Percentiles rank a stretch among this genome's conserved stretches.
Evolutionary conservation across 306 rosid genomes (phyloP).

Genomic region (Castanea mollissima): DNA sequence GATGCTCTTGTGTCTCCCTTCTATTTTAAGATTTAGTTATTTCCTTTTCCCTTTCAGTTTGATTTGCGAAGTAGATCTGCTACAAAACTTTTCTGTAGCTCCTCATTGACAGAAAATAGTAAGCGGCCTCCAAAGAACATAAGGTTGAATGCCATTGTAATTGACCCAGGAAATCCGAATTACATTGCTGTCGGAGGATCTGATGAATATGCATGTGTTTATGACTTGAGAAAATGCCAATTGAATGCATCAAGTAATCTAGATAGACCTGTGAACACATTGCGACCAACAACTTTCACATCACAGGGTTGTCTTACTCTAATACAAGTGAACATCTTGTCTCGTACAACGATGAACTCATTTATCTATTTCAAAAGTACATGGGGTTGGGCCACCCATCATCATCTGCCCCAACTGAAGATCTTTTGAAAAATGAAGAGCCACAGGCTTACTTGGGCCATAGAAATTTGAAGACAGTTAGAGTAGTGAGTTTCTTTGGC

Average conservation of each 20-base stretch:
- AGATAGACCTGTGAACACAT: conserved; percentile 41
- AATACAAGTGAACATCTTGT: conserved; percentile 46
- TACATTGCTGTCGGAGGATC: conserved; percentile 54
- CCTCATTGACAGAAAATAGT: conserved; percentile 30
- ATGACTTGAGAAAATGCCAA: conserved; percentile 44
- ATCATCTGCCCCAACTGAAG: conserved; percentile 33
- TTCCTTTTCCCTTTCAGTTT: conserved; percentile 52
- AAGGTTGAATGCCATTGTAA: conserved; percentile 49
- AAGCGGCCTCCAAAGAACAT: conserved; percentile 27
- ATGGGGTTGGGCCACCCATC: conserved; percentile 37
- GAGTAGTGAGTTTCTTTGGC: conserved; percentile 58
- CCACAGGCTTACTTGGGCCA: conserved; percentile 49
- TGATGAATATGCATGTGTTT: conserved; percentile 51
- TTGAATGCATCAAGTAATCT: conserved; percentile 26
- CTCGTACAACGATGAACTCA: conserved; percentile 48
- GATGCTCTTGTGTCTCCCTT: conserved; percentile 33
- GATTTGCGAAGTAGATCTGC: conserved; percentile 57
- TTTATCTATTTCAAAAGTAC: conserved; percentile 51
- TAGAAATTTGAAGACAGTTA: conserved; percentile 52
- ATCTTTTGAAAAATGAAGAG: conserved; percentile 24
- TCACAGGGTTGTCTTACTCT: conserved; percentile 55
- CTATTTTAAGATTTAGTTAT: conserved; percentile 19
- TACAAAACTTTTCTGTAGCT: conserved; percentile 46
- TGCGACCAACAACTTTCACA: conserved; percentile 33
- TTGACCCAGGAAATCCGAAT: conserved; percentile 55